Base-by-base conservation (phyloP, 2,329 filamentous ascomycete species). In the Byssochlamys sp. region DNA sequence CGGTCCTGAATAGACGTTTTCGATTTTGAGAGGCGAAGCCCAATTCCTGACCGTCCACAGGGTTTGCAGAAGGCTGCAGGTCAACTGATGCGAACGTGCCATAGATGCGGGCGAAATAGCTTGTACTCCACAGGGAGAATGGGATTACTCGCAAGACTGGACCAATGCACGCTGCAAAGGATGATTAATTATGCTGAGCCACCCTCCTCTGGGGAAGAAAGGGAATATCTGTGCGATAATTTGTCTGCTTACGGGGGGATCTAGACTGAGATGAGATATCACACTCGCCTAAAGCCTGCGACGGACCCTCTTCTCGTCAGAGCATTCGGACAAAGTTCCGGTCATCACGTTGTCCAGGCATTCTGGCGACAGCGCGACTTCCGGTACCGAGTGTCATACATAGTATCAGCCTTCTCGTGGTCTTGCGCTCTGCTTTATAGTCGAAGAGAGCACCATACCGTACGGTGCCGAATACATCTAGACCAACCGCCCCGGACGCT, bases 1-100 rank as follows among this genome's bases (percentile, higher is more conserved):
- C 48, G 25, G 49, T 51, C 27, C 49, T 9, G 25, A 53, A 53
- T 59, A 53, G 33, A 54, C 55, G 39, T 12, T 48, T 19, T 24
- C 28, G 12, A 27, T n/a, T 28, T 14, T 27, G 10, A 14, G 39
- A 45, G 39, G 39, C 6, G 39, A 45, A 19, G 39, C 39, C 19
- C 39, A 24, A 19, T 45, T 7, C 19, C n/a, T 51, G 49, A 28
- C 49, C 5, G 5, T 10, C 14, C 49, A 28, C 25, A 14, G 49
- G 27, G n/a, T 24, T 51, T 28, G 49, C 49, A 51, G 25, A 28
- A 26, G 27, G 49, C 49, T 26, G 49, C 24, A 26, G 49, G 49
- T 26, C 49, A 28, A 51, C 39, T 14, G 39, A 14, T 45, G 39
- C 7, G 39, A 45, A 45, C 14, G 35, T 45, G 14, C 35, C 35